Evolutionary conservation across 805 yeast genomes (phyloP).

Genomic region (Blastobotrys americana): DNA sequence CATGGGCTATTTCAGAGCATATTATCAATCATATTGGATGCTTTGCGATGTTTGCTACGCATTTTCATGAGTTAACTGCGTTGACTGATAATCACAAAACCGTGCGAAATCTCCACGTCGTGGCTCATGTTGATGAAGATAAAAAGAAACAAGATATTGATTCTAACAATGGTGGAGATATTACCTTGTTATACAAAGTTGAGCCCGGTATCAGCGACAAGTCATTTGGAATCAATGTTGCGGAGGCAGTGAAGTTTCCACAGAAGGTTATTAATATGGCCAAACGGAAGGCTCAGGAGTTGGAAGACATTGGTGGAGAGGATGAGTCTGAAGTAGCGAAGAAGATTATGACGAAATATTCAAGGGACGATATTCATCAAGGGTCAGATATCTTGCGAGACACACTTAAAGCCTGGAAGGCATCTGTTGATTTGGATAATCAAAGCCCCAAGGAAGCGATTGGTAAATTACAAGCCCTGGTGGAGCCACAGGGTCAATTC

Average conservation of each 20-base stretch:
- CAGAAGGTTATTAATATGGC: conserved; percentile 89
- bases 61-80: conserved; percentile 91
- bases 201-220: conserved; percentile 94
- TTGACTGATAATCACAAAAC: conserved; percentile 51
- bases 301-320: conserved; percentile 53
- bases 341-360: conserved; percentile 40
- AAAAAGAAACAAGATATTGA: conserved; percentile 26
- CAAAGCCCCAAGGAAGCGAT: conserved; percentile 10
- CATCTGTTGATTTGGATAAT: conserved; percentile 9
- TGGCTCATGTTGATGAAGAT: conserved; percentile 77
- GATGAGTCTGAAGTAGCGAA: conserved; percentile 30
- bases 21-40: conserved; percentile 64
- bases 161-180: conserved; percentile 32
- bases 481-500: conserved; percentile 7
- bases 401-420: conserved; percentile 36
- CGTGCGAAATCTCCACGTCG: conserved; percentile 83
- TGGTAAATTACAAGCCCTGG: conserved; percentile 9
- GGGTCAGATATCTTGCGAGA: conserved; percentile 47
- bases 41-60: conserved; percentile 90
- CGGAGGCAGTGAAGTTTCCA: conserved; percentile 92
- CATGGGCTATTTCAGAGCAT: conserved; percentile 92
- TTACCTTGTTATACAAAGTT: conserved; percentile 86
- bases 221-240: conserved; percentile 96
- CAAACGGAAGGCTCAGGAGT: conserved; percentile 82
- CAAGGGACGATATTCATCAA: conserved; percentile 42